Percentiles rank a stretch among this genome's conserved stretches.
Conservation (phyloP, 331 rosid species). For the Quercus lobata region DNA sequence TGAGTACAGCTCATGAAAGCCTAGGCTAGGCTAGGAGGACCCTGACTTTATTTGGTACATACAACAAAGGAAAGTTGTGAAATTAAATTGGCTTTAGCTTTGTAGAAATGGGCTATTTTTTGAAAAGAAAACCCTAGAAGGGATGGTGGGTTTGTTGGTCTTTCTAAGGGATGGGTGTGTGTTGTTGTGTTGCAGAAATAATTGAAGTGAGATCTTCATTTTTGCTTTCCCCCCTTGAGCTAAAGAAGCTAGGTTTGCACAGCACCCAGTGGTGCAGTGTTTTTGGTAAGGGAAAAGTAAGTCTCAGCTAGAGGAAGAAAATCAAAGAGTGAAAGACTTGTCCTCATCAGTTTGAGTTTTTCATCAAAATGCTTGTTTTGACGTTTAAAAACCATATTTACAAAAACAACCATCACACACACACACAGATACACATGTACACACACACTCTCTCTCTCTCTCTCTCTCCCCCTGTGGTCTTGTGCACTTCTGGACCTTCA, state of each 20-base stretch:
- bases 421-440: background rate
- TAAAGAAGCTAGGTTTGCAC: slow-evolving; percentile 19
- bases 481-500: slow-evolving; percentile 30
- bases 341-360: slow-evolving; percentile 43
- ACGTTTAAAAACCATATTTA: slow-evolving; percentile 24
- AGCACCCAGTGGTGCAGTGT: slow-evolving; percentile 23
- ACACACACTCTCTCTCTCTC: slow-evolving; percentile 11
- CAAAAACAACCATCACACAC: background rate
- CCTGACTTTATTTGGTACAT: background rate
- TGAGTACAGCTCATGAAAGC: background rate
- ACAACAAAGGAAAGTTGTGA: background rate
- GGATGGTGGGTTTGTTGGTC: background rate
- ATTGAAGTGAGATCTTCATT: background rate
- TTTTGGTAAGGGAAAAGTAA: slow-evolving; percentile 28
- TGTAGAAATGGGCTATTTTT: background rate
- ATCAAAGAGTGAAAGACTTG: slow-evolving; percentile 45
- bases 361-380: slow-evolving; percentile 29
- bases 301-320: slow-evolving; percentile 19
- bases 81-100: background rate
- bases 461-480: slow-evolving; percentile 13
- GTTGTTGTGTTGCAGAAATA: slow-evolving; percentile 22
- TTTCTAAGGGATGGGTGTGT: slow-evolving; percentile 3
- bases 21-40: background rate
- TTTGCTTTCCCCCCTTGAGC: slow-evolving; percentile 6
- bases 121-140: slow-evolving; percentile 19